phyloP scores from a whole-genome alignment of 768 basidiomycete genomes.

The Suillus alpinus region DNA sequence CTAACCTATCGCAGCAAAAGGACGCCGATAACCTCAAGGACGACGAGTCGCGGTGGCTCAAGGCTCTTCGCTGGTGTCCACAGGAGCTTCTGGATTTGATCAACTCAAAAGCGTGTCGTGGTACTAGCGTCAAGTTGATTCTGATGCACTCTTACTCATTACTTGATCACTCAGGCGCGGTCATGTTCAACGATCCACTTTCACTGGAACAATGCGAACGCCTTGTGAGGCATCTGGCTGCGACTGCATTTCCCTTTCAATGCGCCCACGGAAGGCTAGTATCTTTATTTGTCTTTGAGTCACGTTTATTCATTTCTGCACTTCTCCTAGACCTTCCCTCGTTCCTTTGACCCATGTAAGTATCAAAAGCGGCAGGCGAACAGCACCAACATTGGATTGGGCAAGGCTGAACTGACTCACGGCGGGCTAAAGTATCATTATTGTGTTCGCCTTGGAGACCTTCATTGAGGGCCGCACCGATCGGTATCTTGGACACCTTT shows the following conservation, averaged over 20 bases:
- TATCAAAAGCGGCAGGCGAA: slow-evolving; percentile 10
- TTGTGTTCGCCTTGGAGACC: neutral
- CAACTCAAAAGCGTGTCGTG: slow-evolving; percentile 95
- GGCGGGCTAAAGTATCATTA: neutral
- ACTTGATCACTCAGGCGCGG: slow-evolving; percentile 61
- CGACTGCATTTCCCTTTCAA: slow-evolving; percentile 85
- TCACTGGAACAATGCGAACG: slow-evolving; percentile 62
- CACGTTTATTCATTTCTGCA: neutral
- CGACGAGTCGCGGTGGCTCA: slow-evolving; percentile 52
- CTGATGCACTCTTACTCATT: slow-evolving; percentile 1
- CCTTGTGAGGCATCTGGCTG: slow-evolving; percentile 64
- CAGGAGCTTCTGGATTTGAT: slow-evolving; percentile 75
- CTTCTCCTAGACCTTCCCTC: slow-evolving; percentile 47
- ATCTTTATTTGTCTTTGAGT: neutral
- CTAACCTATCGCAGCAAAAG: slow-evolving; percentile 16
- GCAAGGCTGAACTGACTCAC: slow-evolving; percentile 8
- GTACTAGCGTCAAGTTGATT: slow-evolving; percentile 36
- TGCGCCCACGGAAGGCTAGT: slow-evolving; percentile 91
- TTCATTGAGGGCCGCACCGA: neutral
- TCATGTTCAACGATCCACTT: slow-evolving; percentile 93
- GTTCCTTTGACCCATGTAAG: slow-evolving; percentile 43
- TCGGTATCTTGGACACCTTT: slow-evolving; percentile 1
- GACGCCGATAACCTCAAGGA: slow-evolving; percentile 10
- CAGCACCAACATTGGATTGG: slow-evolving; percentile 21
- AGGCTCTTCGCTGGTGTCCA: slow-evolving; percentile 81